These are phyloP conservation scores for Linderina pennispora DNA, from an alignment of 192 early-diverging fungal species.

Conservation along the genomic window DNA sequence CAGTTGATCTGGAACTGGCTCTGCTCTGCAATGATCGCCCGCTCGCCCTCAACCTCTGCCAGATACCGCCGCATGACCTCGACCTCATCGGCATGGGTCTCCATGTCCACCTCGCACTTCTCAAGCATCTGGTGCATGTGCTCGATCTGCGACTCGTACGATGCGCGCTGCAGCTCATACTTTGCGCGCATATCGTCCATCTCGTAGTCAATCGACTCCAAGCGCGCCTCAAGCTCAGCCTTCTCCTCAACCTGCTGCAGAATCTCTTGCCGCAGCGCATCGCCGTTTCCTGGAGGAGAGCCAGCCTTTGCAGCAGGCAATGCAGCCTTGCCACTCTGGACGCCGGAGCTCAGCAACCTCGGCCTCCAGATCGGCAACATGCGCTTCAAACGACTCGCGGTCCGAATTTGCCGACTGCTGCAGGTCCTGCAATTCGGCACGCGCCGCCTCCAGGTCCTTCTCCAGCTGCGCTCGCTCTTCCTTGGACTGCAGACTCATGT, in stretches of 20 bases:
- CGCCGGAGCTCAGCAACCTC: constrained; percentile 6
- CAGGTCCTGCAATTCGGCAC: constrained; percentile 16
- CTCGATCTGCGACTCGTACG: constrained; percentile 12
- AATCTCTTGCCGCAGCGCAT: constrained; percentile 4
- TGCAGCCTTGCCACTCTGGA: too few relatives aligned
- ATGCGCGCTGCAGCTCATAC: constrained; percentile 8
- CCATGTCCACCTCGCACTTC: constrained; percentile 40
- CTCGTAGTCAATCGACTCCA: constrained; percentile 15
- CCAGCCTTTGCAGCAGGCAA: too few relatives aligned
- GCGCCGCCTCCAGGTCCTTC: constrained; percentile 5
- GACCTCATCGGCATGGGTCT: constrained; percentile 20
- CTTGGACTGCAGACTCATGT: constrained; percentile 32
- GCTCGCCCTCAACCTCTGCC: constrained; percentile 37
- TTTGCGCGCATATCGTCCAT: constrained; percentile 22
- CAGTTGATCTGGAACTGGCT: constrained; percentile 42
- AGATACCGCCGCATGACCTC: constrained; percentile 19
- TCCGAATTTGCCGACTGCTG: constrained; percentile 16
- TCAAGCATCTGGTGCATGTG: constrained; percentile 20
- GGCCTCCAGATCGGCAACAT: constrained; percentile 13
- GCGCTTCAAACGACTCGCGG: constrained; percentile 10
- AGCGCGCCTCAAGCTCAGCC: constrained; percentile 19
- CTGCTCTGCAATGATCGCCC: constrained; percentile 37
- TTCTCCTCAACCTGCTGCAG: constrained; percentile 6
- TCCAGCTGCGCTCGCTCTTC: constrained; percentile 12
- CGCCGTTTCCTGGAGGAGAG: too few relatives aligned